Evolutionary conservation across 306 rosid species (phyloP), one percentile per base, ranked within the genome.

Genomic region (Hippophae gyantsensis): DNA sequence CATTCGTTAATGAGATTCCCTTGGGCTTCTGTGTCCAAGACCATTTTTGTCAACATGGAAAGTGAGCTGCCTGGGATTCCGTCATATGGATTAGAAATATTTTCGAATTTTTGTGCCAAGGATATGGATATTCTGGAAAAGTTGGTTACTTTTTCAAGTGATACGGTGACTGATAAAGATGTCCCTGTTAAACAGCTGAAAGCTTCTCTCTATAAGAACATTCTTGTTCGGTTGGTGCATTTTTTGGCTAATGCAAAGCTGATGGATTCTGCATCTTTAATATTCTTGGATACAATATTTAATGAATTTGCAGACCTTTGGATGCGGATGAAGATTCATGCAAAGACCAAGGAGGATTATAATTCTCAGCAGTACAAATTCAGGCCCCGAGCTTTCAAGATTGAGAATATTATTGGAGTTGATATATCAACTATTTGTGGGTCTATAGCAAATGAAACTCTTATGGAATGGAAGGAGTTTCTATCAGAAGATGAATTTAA

Each of bases 1-100:
- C 78, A 85, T 72, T 59, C 71, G 7, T 79, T 85, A 52, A 79
- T 92, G 95, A 78, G 87, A 67, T 92, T 87, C 66, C 98, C 98
- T 10, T 74, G 69, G 14, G 81, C 65, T 64, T 76, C 78, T 79
- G 64, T 83, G 13, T 63, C 45, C 58, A 74, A 74, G 58, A 67
- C 52, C 10, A 58, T 79, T 59, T 74, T 86, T 72, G 76, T 83
- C 54, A 48, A 63, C 57, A 59, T 52, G 46, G 73, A 67, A 53
- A 42, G 14, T n/a, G 65, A 65, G 23, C 49, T 43, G 63, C 76
- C 67, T 61, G 74, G 66, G 59, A 54, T 38, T 65, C 78, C 79
- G 45, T 77, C 80, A 56, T 81, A 79, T 54, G 60, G 52, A 7
- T 52, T 83, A 18, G 79, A 75, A 65, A 69, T 57, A 66, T 61